These are phyloP conservation scores for Discostella pseudostelligera DNA, from an alignment of 108 stramenopile species.

Conservation along the genomic window DNA sequence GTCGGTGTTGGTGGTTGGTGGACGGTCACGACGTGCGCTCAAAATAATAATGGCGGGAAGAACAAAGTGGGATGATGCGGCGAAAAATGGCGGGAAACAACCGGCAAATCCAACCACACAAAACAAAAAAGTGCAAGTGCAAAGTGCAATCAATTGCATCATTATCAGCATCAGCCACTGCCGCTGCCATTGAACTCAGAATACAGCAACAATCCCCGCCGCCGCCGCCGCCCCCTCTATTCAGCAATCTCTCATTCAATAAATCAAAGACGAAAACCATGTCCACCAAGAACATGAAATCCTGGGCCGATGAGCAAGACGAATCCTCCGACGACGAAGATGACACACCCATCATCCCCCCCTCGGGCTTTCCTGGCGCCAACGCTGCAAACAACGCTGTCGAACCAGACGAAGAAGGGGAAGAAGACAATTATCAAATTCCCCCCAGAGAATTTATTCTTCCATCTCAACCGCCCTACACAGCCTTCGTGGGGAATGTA, in stretches of 20 bases:
- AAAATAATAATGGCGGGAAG: too few species aligned
- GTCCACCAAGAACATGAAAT: conserved; percentile 31
- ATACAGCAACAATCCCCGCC: too few species aligned
- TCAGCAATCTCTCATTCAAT: neutral
- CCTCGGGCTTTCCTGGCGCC: conserved; percentile 23
- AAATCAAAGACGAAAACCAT: conserved; percentile 18
- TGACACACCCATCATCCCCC: conserved; percentile 14
- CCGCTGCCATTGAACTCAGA: too few species aligned
- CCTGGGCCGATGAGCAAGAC: conserved; percentile 53
- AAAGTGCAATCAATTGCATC: too few species aligned
- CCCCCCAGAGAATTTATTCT: conserved; percentile 8
- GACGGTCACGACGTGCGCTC: too few species aligned
- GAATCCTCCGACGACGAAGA: conserved; percentile 40
- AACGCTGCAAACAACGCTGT: conserved; percentile 10
- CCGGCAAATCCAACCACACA: too few species aligned
- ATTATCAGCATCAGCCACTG: too few species aligned
- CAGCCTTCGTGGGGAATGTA: conserved; percentile 43
- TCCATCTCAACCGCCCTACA: conserved; percentile 25
- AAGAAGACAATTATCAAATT: conserved; percentile 5
- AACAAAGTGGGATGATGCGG: too few species aligned
- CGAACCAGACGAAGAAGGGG: neutral
- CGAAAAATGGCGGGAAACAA: too few species aligned
- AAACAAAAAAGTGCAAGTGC: too few species aligned
- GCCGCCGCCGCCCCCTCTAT: too few species aligned
- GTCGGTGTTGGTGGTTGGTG: too few species aligned